Base-by-base conservation (phyloP, 2,329 filamentous ascomycete species). In the Calonectria montana region DNA sequence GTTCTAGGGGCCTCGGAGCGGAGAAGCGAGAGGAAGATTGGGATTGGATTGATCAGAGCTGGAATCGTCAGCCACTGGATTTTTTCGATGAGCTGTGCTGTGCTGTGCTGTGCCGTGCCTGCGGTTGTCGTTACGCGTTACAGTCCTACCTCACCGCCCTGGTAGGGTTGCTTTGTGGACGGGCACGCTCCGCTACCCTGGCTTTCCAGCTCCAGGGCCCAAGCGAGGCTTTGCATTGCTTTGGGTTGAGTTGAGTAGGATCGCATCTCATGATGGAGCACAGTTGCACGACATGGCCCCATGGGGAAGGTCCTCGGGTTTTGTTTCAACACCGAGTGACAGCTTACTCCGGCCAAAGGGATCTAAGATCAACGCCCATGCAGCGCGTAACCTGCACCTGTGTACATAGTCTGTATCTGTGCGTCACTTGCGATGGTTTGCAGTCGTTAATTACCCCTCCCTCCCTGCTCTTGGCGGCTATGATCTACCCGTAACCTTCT, bases 251-350 rank as follows among this genome's bases (percentile, higher is more conserved):
- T 48, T 16, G 6, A 39, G 39, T 48, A 35, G 48, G 31, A 61
- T 53, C 35, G 16, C 43, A 35, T 45, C 35, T 29, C 48, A 65
- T 21, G 53, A 39, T 65, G 31, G 63, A 43, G n/a, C 66, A 41
- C 21, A 16, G 37, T 43, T 57, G 64, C 66, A 68, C 45, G n/a
- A 69, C 37, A 48, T 43, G 27, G 27, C 68, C 68, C 62, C 68
- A 70, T 70, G 53, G 68, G 63, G 68, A 70, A 70, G 45, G 55
- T 62, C 43, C 2, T 66, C 62, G 62, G 43, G 23, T 21, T 53
- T 23, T 57, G 27, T 23, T 37, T n/a, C 45, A 27, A 53, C 7
- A 4, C 57, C 35, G 67, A 64, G 47, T 41, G 21, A 55, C 25
- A 35, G 27, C 7, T 39, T 62, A 12, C 16, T 39, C 39, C 57